A percentile compares a stretch with the other conserved stretches of the same genome.
phyloP scores from a whole-genome alignment of 2,329 filamentous ascomycete genomes.

The Alternaria panax region DNA sequence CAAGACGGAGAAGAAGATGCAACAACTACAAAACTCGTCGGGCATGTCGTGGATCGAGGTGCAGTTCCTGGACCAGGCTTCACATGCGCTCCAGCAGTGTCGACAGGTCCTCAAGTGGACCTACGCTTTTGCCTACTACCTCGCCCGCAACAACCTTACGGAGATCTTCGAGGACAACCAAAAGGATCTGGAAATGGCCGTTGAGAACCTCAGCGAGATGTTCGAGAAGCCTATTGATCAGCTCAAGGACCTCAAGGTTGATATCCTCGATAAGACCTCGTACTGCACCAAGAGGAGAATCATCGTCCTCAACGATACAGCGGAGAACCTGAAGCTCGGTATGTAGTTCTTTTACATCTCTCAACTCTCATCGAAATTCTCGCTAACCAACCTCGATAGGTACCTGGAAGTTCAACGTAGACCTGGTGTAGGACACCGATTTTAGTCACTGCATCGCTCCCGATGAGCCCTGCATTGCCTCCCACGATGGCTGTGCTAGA shows the following conservation, averaged over 20 bases:
- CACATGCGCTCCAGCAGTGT: conserved; percentile 91
- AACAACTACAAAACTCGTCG: conserved; percentile 88
- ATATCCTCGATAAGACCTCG: conserved; percentile 97
- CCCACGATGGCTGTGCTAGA: not conserved
- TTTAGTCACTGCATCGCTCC: not conserved
- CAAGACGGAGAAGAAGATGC: conserved; percentile 99
- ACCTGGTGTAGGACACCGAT: conserved; percentile 25
- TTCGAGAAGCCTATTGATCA: conserved; percentile 96
- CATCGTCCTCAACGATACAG: conserved; percentile 90
- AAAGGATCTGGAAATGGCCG: conserved; percentile 95
- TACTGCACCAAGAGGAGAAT: conserved; percentile 94
- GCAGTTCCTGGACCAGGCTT: conserved; percentile 92
- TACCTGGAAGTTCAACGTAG: conserved; percentile 45
- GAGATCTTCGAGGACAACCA: conserved; percentile 99
- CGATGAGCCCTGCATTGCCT: not conserved
- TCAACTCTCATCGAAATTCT: not conserved
- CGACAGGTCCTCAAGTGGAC: conserved; percentile 99
- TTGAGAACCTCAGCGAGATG: conserved; percentile 97
- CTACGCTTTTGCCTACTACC: conserved; percentile 97
- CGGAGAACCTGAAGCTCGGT: conserved; percentile 90
- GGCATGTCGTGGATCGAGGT: conserved; percentile 99
- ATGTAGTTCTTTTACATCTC: conserved; percentile 47
- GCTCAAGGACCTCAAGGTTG: conserved; percentile 85
- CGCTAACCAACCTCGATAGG: conserved; percentile 31
- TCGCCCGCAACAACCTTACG: conserved; percentile 93